phyloP scores from a whole-genome alignment of 306 rosid species.

The Dryas alaskensis region DNA sequence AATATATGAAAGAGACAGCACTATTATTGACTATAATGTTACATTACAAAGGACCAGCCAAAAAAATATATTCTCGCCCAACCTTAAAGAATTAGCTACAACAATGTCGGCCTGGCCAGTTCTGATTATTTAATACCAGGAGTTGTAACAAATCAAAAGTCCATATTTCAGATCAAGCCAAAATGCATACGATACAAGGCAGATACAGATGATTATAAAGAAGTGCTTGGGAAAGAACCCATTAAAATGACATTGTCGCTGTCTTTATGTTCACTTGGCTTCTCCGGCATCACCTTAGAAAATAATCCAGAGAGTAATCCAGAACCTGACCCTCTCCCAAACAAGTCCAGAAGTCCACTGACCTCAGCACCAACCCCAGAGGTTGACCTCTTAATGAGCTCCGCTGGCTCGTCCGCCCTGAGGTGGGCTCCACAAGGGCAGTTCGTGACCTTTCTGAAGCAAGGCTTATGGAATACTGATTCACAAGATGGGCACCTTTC shows the following conservation, averaged over 20 bases:
- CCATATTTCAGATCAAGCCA: conserved; percentile 25
- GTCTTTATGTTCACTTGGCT: conserved; percentile 43
- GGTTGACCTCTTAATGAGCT: conserved; percentile 32
- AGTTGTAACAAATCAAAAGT: conserved; percentile 20
- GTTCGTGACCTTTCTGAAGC: conserved; percentile 59
- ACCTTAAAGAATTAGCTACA: not conserved
- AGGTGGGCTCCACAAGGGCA: conserved; percentile 70
- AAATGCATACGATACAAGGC: conserved; percentile 23
- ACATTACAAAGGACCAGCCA: conserved; percentile 30
- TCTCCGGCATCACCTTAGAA: conserved; percentile 46
- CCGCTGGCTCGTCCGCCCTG: conserved; percentile 38
- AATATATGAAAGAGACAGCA: not conserved
- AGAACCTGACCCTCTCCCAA: conserved; percentile 56
- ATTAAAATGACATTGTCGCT: conserved; percentile 62
- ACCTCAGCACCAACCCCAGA: conserved; percentile 35
- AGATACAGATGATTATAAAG: conserved; percentile 39
- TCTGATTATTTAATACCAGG: conserved; percentile 34
- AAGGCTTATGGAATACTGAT: conserved; percentile 69
- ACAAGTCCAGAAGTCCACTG: conserved; percentile 47
- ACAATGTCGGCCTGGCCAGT: conserved; percentile 10
- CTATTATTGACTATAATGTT: conserved; percentile 21
- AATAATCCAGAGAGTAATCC: conserved; percentile 67
- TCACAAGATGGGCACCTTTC: conserved; percentile 71
- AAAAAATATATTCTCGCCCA: not conserved
- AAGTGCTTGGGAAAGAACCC: conserved; percentile 80